Evolutionary conservation across 1,284 basidiomycete genomes (phyloP).

Genomic region (Fomitopsis palustris): DNA sequence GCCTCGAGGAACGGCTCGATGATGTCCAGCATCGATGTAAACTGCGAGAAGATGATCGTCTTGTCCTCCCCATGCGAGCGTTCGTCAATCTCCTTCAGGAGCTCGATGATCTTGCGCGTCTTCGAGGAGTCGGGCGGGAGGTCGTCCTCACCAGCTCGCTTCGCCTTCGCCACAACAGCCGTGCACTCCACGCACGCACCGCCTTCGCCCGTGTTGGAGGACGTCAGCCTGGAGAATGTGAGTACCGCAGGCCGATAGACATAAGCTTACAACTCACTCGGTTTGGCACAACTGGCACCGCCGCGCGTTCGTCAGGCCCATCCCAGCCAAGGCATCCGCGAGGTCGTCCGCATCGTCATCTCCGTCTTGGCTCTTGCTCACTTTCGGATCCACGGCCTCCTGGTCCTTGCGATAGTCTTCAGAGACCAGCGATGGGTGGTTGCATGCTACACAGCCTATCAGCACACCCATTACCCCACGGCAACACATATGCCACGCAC

Average conservation of each 20-base stretch:
- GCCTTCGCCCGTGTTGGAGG: constrained; percentile 34
- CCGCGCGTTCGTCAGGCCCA: constrained; percentile 61
- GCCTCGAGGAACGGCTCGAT: constrained; percentile 79
- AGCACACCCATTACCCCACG: too few relatives aligned
- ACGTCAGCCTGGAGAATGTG: constrained; percentile 32
- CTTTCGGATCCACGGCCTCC: constrained; percentile 69
- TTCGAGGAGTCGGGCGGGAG: constrained; percentile 80
- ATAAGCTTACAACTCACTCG: constrained; percentile 44
- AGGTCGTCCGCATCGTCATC: constrained; percentile 74
- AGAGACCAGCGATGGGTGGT: constrained; percentile 81
- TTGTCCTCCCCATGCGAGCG: constrained; percentile 71
- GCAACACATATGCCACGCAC: constrained; percentile 35
- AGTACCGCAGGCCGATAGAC: not conserved
- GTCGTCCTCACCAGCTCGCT: constrained; percentile 26
- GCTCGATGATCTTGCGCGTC: constrained; percentile 76
- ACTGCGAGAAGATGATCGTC: constrained; percentile 89
- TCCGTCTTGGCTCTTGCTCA: constrained; percentile 43
- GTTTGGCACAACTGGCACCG: constrained; percentile 71
- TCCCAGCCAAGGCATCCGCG: constrained; percentile 67
- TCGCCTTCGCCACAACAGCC: constrained; percentile 42
- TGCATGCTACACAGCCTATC: constrained; percentile 59
- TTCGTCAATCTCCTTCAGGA: constrained; percentile 67
- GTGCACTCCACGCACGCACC: constrained; percentile 60
- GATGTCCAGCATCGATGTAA: constrained; percentile 88
- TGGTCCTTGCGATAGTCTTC: constrained; percentile 70